These are phyloP conservation scores for Fraxinus quadrangulata DNA, from an alignment of 257 asterid genomes.

Conservation along the genomic window DNA sequence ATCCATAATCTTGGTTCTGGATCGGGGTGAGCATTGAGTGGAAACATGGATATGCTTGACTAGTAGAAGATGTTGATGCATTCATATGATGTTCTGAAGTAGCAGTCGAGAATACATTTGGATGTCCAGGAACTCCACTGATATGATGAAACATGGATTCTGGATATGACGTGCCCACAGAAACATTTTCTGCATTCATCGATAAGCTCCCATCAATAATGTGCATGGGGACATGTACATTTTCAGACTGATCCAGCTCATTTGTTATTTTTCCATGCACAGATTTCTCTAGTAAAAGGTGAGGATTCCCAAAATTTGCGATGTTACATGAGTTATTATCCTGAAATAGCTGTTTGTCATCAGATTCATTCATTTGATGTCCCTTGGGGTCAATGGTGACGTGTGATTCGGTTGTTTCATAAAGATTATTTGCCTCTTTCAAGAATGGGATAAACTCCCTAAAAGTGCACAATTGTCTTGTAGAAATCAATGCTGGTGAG, in stretches of 20 bases:
- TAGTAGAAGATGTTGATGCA: conserved; percentile 51
- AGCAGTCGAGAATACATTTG: conserved; percentile 45
- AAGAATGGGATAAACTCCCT: conserved; percentile 53
- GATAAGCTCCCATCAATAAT: conserved; percentile 61
- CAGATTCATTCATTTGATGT: conserved; percentile 40
- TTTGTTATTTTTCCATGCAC: conserved; percentile 29
- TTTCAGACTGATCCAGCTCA: conserved; percentile 44
- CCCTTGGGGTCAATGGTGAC: conserved; percentile 52
- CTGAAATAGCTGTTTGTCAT: conserved; percentile 39
- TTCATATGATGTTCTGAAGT: conserved; percentile 48
- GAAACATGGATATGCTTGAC: conserved; percentile 57
- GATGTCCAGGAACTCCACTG: conserved; percentile 46
- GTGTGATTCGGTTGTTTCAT: conserved; percentile 50
- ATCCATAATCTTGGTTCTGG: conserved; percentile 60
- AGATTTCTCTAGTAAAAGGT: conserved; percentile 40
- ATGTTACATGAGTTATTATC: conserved; percentile 39
- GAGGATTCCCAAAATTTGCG: conserved; percentile 35
- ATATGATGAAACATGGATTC: conserved; percentile 47
- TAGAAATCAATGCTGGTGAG: conserved; percentile 33
- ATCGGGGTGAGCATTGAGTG: conserved; percentile 58
- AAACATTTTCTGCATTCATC: conserved; percentile 32
- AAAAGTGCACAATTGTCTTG: conserved; percentile 41
- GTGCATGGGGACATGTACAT: conserved; percentile 68
- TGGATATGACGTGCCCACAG: conserved; percentile 38
- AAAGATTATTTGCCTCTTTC: conserved; percentile 43